phyloP scores from a whole-genome alignment of 768 basidiomycete species.

The Mrakia frigida region DNA sequence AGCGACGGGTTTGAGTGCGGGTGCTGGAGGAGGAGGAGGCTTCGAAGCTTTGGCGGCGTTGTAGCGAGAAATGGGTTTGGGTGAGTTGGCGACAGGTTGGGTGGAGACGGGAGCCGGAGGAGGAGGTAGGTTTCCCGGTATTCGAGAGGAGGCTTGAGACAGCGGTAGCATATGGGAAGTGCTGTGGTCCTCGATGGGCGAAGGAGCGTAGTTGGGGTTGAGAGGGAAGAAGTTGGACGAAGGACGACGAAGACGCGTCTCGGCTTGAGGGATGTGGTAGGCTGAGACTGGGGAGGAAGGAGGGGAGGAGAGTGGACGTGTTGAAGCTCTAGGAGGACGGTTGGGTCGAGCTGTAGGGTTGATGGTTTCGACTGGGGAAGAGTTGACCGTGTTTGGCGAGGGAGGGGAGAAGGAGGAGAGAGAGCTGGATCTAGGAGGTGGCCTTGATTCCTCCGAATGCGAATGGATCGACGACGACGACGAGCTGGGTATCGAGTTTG shows the following conservation, averaged over 20 bases:
- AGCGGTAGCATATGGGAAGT: background rate
- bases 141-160: background rate
- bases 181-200: background rate
- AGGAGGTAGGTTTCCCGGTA: background rate
- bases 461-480: conserved; percentile 2
- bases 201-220: background rate
- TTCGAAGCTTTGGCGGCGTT: conserved; percentile 10
- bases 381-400: background rate
- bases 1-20: conserved; percentile 1
- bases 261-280: too few species aligned
- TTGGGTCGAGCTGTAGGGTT: background rate
- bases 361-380: background rate
- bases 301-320: background rate
- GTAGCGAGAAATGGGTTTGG: conserved; percentile 18
- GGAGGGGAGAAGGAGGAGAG: background rate
- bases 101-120: background rate
- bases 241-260: background rate
- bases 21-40: background rate
- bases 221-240: conserved; percentile 8
- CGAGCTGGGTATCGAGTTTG: background rate
- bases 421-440: background rate
- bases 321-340: background rate
- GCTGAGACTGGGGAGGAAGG: background rate
- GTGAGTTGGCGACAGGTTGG: conserved; percentile 2
- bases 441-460: background rate